Conservation (phyloP, 192 early-diverging fungal species). For the Coemansia sp. region DNA sequence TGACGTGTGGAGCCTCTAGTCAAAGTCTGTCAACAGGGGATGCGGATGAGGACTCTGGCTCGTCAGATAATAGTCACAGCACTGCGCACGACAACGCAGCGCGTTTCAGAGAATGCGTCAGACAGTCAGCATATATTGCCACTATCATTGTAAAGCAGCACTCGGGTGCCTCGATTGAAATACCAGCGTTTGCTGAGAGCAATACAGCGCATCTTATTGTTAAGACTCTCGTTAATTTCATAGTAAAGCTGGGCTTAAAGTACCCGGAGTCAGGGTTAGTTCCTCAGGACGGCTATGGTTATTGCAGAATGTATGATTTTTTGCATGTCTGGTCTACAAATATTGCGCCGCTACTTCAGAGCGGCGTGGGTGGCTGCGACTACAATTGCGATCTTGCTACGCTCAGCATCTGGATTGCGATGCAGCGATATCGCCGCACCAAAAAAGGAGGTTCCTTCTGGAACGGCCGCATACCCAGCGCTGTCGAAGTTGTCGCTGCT, state of each 20-base stretch:
- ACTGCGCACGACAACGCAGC: too few relatives aligned
- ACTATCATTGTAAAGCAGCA: too few relatives aligned
- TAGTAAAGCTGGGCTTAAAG: conserved; percentile 19
- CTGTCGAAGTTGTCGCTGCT: conserved; percentile 21
- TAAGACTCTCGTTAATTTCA: conserved; percentile 10
- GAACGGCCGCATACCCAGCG: conserved; percentile 13
- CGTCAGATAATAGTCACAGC: too few relatives aligned
- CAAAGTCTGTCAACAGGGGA: too few relatives aligned
- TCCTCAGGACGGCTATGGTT: conserved; percentile 14
- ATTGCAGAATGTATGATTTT: conserved; percentile 16
- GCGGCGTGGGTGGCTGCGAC: too few relatives aligned
- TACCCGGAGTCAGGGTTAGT: conserved; percentile 22
- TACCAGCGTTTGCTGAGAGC: neutral
- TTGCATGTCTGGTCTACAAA: conserved; percentile 10
- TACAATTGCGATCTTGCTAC: conserved; percentile 22
- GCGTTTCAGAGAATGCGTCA: too few relatives aligned
- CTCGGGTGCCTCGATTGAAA: too few relatives aligned
- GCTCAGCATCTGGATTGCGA: conserved; percentile 17
- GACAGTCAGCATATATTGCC: too few relatives aligned
- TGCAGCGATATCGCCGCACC: conserved; percentile 2
- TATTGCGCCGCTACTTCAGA: conserved; percentile 9
- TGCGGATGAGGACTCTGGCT: too few relatives aligned
- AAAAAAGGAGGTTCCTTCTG: conserved; percentile 26
- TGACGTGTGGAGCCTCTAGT: too few relatives aligned
- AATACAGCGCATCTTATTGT: neutral